These are phyloP conservation scores for Aspergillus brunneoviolaceus DNA, from an alignment of 2,329 filamentous ascomycete genomes.

Conservation along the genomic window DNA sequence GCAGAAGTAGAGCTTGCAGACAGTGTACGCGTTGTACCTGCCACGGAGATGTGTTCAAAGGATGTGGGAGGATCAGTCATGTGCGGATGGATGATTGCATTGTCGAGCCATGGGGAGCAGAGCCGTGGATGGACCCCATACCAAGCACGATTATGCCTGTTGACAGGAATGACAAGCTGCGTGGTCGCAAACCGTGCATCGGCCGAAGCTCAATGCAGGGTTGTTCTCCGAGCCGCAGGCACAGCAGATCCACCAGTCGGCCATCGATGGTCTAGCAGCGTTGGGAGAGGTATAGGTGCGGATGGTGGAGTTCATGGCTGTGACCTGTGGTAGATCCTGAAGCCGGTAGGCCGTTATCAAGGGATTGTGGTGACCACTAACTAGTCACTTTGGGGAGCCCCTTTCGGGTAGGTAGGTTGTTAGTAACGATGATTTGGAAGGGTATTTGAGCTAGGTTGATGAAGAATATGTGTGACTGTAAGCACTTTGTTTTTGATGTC, in stretches of 20 bases:
- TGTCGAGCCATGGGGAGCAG: too few relatives aligned
- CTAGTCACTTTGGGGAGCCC: background rate
- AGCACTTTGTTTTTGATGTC: too few relatives aligned
- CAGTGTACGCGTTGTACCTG: too few relatives aligned
- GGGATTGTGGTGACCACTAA: background rate
- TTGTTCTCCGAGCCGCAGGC: constrained; percentile 20
- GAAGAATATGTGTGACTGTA: too few relatives aligned
- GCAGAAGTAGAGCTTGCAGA: too few relatives aligned
- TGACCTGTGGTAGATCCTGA: background rate
- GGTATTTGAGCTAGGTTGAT: too few relatives aligned
- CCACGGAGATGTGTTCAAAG: too few relatives aligned
- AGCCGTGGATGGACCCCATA: too few relatives aligned
- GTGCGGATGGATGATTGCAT: too few relatives aligned
- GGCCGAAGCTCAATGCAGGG: constrained; percentile 16
- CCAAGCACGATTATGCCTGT: too few relatives aligned
- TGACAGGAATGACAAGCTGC: background rate
- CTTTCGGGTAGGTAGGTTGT: background rate
- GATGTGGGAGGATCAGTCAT: too few relatives aligned
- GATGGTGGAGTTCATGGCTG: background rate
- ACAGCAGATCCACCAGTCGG: constrained; percentile 28
- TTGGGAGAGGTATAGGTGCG: background rate
- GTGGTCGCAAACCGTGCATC: constrained; percentile 24
- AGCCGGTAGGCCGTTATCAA: background rate
- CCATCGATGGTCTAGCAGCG: constrained; percentile 6
- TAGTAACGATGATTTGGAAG: background rate